Evolutionary conservation across 2,329 filamentous ascomycete species (phyloP).

Genomic region (Paraphoma sp.): DNA sequence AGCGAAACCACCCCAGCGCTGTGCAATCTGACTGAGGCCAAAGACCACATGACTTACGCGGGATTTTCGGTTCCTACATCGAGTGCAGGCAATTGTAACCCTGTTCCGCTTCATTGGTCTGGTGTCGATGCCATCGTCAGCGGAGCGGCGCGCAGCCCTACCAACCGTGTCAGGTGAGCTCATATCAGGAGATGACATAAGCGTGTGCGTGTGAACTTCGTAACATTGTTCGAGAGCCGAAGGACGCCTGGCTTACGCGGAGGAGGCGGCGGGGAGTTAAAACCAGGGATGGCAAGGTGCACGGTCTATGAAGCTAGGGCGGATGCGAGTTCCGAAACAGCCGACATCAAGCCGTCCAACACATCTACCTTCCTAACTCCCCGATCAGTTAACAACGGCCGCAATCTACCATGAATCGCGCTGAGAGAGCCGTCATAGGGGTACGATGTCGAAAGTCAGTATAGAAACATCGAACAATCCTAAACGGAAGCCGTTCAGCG

Average conservation of each 20-base stretch:
- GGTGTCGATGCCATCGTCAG: background rate
- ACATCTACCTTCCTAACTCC: background rate
- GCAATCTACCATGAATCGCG: too few relatives aligned
- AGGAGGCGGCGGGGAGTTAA: background rate
- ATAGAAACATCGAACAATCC: too few relatives aligned
- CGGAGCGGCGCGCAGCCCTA: background rate
- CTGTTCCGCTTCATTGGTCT: slow-evolving; percentile 14
- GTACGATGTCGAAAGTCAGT: too few relatives aligned
- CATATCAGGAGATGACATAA: background rate
- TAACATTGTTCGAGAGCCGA: too few relatives aligned
- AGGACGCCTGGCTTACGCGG: too few relatives aligned
- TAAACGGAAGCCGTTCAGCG: too few relatives aligned
- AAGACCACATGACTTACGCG: slow-evolving; percentile 9
- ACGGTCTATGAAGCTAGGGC: background rate
- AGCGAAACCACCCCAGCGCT: background rate
- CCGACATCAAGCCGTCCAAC: too few relatives aligned
- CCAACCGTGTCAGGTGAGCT: background rate
- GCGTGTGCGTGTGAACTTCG: too few relatives aligned
- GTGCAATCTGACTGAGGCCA: background rate
- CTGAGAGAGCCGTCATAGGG: too few relatives aligned
- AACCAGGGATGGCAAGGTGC: background rate
- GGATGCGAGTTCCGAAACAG: too few relatives aligned
- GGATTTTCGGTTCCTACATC: slow-evolving; percentile 17
- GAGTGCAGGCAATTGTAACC: slow-evolving; percentile 12
- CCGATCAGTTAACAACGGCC: background rate